Base-by-base conservation (phyloP, 306 rosid genomes). In the Quercus suber region DNA sequence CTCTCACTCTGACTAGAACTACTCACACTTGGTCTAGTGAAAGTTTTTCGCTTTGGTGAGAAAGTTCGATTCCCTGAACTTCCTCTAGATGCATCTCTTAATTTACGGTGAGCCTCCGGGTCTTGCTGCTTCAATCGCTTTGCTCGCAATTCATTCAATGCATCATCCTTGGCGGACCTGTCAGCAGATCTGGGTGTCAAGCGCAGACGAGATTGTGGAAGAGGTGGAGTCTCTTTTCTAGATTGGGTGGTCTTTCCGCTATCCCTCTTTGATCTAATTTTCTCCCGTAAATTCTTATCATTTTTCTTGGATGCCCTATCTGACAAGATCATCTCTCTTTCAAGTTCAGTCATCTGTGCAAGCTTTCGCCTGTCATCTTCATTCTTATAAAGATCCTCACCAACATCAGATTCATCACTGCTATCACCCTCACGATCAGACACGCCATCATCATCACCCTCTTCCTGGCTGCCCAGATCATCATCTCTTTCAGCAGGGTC, bases 271-370 rank as follows among this genome's bases (percentile, higher is more conserved):
- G 91, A 86, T 33, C 87, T 84, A 77, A 95, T 79, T 83, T 90
- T 93, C 74, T 89, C 98, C 88, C 90, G 84, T 12, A 93, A 82
- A 76, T 76, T 86, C 78, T 88, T 95, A 82, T 95, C 98, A 72
- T 82, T 87, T 71, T 93, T 95, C 89, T 93, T 95, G 15, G 86
- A 41, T 18, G 98, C 98, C 80, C 99, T 91, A 33, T 95, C 97
- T 0, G 97, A 85, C 78, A 95, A 83, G 74, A 95, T 95, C 92
- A 93, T 92, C 90, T 95, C 99, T 81, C 99, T 93, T 78, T 95
- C 92, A 79, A 95, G 92, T 81, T 95, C 99, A 79, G 97, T 86
- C 99, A 95, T 95, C 84, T 93, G 96, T 25, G 94, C 86, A 68
- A 93, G 97, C 76, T 93, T 95, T 55, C 78, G 80, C 73, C 92